Base-by-base conservation (phyloP, 805 yeast species). In the Lipomyces kockii region DNA sequence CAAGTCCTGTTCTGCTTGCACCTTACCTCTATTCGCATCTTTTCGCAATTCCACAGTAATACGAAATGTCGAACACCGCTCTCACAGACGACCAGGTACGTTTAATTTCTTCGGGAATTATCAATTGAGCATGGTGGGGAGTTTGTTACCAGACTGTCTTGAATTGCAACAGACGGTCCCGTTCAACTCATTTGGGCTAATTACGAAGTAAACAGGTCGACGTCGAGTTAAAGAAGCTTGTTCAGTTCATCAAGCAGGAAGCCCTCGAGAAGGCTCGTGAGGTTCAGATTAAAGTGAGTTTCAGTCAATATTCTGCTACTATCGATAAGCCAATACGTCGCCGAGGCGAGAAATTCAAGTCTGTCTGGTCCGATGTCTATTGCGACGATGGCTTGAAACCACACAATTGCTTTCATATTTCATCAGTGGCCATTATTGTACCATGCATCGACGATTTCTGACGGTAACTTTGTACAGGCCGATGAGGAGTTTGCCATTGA, bases 201-300 rank as follows among this genome's bases (percentile, higher is more conserved):
- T 20, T 8, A n/a, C 20, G 39, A 27, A 9, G 20, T 9, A 9
- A 20, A 39, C 58, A 69, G 72, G 98, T 94, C 74, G 92, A 90
- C 77, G 92, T 92, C 75, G 99, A 95, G 84, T 90, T 95, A 80
- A 88, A 89, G 79, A 95, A 95, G 84, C 95, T 95, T 98, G 97
- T 94, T 79, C 93, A 96, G 78, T 95, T 95, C 88, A 95, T 95
- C 86, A 91, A 90, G 82, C 95, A 94, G 86, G 99, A 95, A 83
- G 99, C 99, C 52, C 97, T 93, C 76, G 99, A 95, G 80, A 95
- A 95, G 83, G 97, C 98, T 73, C 91, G 91, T 79, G 99, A 95
- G 81, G 92, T 95, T 77, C 88, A 85, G 78, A 84, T 95, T 76
- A 96, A 95, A 83, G 82, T 79, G 63, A 22, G 80, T 72, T 9